Percentiles rank a stretch among this genome's conserved stretches.
These are phyloP conservation scores for Ascochyta lentis DNA, from an alignment of 2,329 filamentous ascomycete species.

Conservation along the genomic window DNA sequence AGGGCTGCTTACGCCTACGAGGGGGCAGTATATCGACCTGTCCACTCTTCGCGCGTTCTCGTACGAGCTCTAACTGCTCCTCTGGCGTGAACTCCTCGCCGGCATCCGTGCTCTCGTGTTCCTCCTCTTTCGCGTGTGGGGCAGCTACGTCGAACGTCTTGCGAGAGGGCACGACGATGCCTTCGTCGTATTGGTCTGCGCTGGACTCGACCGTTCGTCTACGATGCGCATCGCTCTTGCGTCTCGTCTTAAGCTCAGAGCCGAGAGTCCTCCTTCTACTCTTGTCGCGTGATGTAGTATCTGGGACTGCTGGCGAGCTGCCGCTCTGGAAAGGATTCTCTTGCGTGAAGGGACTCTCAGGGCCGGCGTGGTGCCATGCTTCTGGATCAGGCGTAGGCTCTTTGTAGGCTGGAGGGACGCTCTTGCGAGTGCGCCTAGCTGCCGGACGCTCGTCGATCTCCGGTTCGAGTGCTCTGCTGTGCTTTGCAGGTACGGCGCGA, in stretches of 20 bases:
- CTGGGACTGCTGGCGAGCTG: constrained; percentile 65
- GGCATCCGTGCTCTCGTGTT: constrained; percentile 62
- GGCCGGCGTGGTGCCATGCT: constrained; percentile 49
- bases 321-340: constrained; percentile 95
- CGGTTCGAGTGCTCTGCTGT: constrained; percentile 48
- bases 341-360: constrained; percentile 76
- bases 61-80: constrained; percentile 77
- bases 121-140: constrained; percentile 50
- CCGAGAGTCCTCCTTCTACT: constrained; percentile 59
- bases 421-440: constrained; percentile 48
- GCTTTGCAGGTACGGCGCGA: constrained; percentile 52
- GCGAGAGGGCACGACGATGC: constrained; percentile 61
- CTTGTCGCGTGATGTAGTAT: constrained; percentile 51
- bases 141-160: constrained; percentile 66
- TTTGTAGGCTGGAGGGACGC: constrained; percentile 51
- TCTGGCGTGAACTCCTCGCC: constrained; percentile 96
- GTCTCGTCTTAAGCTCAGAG: constrained; percentile 49
- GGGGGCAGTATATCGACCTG: constrained; percentile 58
- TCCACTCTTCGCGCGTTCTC: constrained; percentile 67
- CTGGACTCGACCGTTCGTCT: constrained; percentile 52
- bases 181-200: constrained; percentile 58
- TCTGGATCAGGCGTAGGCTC: constrained; percentile 59
- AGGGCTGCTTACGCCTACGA: constrained; percentile 35
- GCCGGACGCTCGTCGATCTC: constrained; percentile 44
- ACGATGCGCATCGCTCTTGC: constrained; percentile 52